These are phyloP conservation scores for Sporothrix brunneoviolacea DNA, from an alignment of 2,329 filamentous ascomycete species.

Conservation along the genomic window DNA sequence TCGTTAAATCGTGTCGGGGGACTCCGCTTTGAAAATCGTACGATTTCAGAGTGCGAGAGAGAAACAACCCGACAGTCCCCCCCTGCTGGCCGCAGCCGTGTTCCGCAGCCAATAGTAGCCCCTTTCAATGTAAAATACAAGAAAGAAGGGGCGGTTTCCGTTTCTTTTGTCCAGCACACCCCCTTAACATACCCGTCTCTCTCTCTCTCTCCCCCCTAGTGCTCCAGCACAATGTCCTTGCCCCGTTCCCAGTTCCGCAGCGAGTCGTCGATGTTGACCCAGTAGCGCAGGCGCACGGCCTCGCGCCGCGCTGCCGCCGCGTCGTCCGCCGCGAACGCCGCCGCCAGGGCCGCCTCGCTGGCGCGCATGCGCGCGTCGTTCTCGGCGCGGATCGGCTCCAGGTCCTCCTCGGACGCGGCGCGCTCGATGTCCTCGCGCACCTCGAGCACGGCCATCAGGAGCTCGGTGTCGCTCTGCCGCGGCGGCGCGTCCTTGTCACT, in stretches of 20 bases:
- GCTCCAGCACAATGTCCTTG: slow-evolving; percentile 49
- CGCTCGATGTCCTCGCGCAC: slow-evolving; percentile 69
- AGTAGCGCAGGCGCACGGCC: slow-evolving; percentile 76
- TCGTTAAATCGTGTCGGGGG: too few relatives aligned
- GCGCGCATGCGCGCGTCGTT: slow-evolving; percentile 62
- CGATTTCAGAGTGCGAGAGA: too few relatives aligned
- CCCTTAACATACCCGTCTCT: neutral
- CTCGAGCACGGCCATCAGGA: slow-evolving; percentile 76
- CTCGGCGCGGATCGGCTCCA: slow-evolving; percentile 50
- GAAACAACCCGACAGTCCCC: too few relatives aligned
- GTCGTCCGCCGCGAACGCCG: slow-evolving; percentile 54
- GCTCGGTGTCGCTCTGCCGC: slow-evolving; percentile 34
- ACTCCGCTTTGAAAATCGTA: too few relatives aligned
- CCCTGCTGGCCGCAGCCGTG: too few relatives aligned
- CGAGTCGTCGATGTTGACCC: slow-evolving; percentile 79
- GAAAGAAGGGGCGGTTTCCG: too few relatives aligned
- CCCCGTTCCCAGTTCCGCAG: slow-evolving; percentile 80
- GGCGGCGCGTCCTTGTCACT: too few relatives aligned
- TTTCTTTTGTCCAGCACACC: neutral
- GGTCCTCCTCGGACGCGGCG: slow-evolving; percentile 58
- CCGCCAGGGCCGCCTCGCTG: slow-evolving; percentile 57
- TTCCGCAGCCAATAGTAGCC: too few relatives aligned
- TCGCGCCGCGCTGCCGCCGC: slow-evolving; percentile 63
- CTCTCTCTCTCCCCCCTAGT: slow-evolving; percentile 27
- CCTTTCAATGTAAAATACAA: too few relatives aligned